phyloP scores from a whole-genome alignment of 495 filamentous ascomycete genomes.

The Aspergillus baeticus region DNA sequence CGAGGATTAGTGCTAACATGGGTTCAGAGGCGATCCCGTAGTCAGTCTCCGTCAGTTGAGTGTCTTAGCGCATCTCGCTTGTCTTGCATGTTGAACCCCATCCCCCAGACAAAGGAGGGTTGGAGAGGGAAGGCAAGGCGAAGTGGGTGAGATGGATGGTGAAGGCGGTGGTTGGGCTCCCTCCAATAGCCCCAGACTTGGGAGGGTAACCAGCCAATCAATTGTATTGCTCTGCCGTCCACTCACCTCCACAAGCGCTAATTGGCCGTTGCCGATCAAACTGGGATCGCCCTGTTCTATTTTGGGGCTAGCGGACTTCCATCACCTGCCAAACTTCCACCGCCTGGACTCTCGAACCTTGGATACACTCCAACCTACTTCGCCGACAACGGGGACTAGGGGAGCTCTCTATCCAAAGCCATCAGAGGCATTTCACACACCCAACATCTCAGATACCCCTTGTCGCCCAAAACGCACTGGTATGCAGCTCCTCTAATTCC shows the following conservation, averaged over 20 bases:
- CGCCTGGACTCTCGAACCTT: constrained; percentile 13
- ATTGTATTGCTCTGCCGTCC: constrained; percentile 15
- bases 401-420: constrained; percentile 4
- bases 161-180: constrained; percentile 18
- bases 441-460: not conserved
- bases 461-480: constrained; percentile 8
- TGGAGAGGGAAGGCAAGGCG: not conserved
- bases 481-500: constrained; percentile 13
- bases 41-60: not conserved
- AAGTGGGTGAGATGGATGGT: not conserved
- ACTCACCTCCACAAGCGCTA: not conserved
- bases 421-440: not conserved
- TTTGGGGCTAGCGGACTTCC: constrained; percentile 19
- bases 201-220: constrained; percentile 17
- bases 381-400: not conserved
- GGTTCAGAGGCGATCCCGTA: not conserved
- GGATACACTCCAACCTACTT: constrained; percentile 3
- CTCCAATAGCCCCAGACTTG: constrained; percentile 15
- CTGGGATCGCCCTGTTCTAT: constrained; percentile 13
- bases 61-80: not conserved
- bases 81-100: not conserved
- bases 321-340: constrained; percentile 14
- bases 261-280: constrained; percentile 11
- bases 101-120: not conserved
- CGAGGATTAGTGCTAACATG: not conserved